Base-by-base conservation (phyloP, 1,284 basidiomycete genomes). In the Volvariella volvacea region DNA sequence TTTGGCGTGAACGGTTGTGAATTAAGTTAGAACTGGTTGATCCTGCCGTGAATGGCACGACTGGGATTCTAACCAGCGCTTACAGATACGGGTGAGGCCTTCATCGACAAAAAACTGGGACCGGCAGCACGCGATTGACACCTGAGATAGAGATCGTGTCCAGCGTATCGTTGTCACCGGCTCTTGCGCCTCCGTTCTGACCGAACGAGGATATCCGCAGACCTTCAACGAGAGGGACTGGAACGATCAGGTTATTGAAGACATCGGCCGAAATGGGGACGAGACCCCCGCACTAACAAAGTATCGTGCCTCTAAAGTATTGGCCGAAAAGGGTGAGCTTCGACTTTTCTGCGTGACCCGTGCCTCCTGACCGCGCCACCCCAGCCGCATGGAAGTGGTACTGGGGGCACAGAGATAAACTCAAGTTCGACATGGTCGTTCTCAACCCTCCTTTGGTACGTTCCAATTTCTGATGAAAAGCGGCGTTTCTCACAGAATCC, bases 151-250 rank as follows among this genome's bases (percentile, higher is more conserved):
- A 4, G 39, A 54, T 7, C 37, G 47, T 3, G 65, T 83, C 47
- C 74, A 79, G 56, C 72, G 83, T 3, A 65, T 89, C 39, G 76
- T 88, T 9, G 59, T 88, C 39, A 85, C 82, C 0, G 76, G 76
- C 1, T 84, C 83, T 2, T 65, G 68, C 44, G 80, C 75, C 0
- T 64, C 80, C 2, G 65, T 85, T 19, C 59, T 78, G 30, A 60
- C 68, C 34, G 49, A 61, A 2, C 45, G 51, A 1, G 17, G 57
- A 4, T 52, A 58, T 12, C 57, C 66, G 0, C 55, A 56, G 8
- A 48, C 55, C 0, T 70, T 68, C 49, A 60, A 53, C 16, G 73
- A 80, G 51, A 48, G 56, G n/a, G 71, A 83, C 55, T 86, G 82
- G 81, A 80, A 82, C 56, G 65, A 73, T 14, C 66, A 68, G 42